phyloP scores from a whole-genome alignment of 169 alveolate genomes.

The Cyclospora cayetanensis region DNA sequence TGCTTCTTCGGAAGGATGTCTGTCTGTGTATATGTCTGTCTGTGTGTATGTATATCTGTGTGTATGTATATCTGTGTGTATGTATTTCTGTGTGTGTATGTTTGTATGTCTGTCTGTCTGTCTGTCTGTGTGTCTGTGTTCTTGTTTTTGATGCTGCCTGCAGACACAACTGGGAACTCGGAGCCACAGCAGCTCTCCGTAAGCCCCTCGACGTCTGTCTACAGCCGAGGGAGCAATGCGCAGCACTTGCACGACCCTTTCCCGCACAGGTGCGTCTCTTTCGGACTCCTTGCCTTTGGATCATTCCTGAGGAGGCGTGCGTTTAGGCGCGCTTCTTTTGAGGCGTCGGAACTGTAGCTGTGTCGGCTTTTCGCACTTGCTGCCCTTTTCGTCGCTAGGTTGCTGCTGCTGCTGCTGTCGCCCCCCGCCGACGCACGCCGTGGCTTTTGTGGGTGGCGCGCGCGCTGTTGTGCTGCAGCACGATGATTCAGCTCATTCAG shows the following conservation, averaged over 20 bases:
- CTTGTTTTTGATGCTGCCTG: too few relatives aligned
- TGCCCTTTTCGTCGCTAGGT: not conserved
- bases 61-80: not conserved
- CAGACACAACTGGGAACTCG: not conserved
- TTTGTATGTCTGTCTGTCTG: not conserved
- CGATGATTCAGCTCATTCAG: constrained; percentile 69
- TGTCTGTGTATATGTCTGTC: not conserved
- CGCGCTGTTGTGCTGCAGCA: constrained; percentile 10
- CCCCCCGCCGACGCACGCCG: not conserved
- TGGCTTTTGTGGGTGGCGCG: not conserved
- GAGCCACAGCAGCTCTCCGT: not conserved
- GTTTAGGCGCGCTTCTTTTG: not conserved
- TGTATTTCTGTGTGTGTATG: not conserved
- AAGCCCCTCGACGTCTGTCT: constrained; percentile 39
- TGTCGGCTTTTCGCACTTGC: not conserved
- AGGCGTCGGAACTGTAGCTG: not conserved
- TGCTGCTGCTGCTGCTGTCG: not conserved
- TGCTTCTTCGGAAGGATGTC: too few relatives aligned
- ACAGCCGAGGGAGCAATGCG: constrained; percentile 66
- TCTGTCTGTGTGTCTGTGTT: not conserved
- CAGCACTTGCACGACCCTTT: constrained; percentile 44
- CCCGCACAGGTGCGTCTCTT: constrained; percentile 45
- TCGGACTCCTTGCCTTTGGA: not conserved
- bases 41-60: not conserved
- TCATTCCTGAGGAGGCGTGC: not conserved